Evolutionary conservation across 352 stramenopile species (phyloP).

Genomic region (Thalassiosira hispida): DNA sequence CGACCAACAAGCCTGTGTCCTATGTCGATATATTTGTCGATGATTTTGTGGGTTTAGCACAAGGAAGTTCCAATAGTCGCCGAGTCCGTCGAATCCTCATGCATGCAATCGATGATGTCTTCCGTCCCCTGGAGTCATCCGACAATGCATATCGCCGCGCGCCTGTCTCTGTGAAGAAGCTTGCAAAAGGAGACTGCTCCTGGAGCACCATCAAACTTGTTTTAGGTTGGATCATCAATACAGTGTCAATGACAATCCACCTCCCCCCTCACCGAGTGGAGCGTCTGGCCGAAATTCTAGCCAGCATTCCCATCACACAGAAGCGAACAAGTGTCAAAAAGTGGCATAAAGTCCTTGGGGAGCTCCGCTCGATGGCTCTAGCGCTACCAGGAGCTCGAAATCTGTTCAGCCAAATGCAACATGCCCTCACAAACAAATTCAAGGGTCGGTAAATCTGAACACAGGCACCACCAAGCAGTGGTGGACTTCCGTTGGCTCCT

Average conservation of each 20-base stretch:
- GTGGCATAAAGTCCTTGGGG: constrained; percentile 54
- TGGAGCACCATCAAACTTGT: constrained; percentile 58
- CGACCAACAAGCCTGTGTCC: background rate
- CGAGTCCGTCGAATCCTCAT: constrained; percentile 17
- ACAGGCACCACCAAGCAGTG: too few relatives aligned
- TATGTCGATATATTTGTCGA: constrained; percentile 67
- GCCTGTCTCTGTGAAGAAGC: constrained; percentile 66
- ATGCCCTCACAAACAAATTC: constrained; percentile 31
- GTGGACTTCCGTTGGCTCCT: too few relatives aligned
- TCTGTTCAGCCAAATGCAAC: constrained; percentile 56
- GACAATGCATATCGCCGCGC: constrained; percentile 36
- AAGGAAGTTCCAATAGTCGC: background rate
- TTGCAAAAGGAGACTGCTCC: constrained; percentile 50
- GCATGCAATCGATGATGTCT: constrained; percentile 51
- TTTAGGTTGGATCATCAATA: constrained; percentile 63
- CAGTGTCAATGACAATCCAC: constrained; percentile 40
- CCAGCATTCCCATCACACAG: constrained; percentile 5
- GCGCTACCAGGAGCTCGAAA: constrained; percentile 44
- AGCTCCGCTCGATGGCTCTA: constrained; percentile 53
- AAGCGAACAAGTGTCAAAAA: constrained; percentile 30
- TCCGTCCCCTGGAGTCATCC: constrained; percentile 6
- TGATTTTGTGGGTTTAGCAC: constrained; percentile 45
- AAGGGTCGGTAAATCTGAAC: too few relatives aligned
- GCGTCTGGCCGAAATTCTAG: constrained; percentile 47
- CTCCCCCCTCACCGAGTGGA: constrained; percentile 44